Conservation (phyloP, 2,329 filamentous ascomycete species). For the Penicillium brevicompactum region DNA sequence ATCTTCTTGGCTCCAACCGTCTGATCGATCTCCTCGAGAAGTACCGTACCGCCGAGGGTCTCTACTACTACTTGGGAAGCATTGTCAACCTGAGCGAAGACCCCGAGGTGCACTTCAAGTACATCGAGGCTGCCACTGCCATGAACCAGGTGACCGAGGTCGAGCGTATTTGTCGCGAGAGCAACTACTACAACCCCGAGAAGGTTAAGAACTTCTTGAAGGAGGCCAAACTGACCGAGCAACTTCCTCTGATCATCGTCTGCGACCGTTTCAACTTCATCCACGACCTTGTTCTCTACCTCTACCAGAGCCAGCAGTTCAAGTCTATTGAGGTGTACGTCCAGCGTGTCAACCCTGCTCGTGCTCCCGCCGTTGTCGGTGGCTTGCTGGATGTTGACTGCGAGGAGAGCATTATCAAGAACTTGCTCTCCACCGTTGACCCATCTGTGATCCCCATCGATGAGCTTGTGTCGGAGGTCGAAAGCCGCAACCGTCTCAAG, state of each 20-base stretch:
- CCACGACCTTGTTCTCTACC: slow-evolving; percentile 90
- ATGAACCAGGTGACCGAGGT: slow-evolving; percentile 95
- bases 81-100: slow-evolving; percentile 98
- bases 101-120: slow-evolving; percentile 96
- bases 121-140: slow-evolving; percentile 93
- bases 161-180: slow-evolving; percentile 95
- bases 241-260: slow-evolving; percentile 94
- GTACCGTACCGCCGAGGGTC: slow-evolving; percentile 93
- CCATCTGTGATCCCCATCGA: slow-evolving; percentile 87
- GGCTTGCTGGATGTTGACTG: slow-evolving; percentile 95
- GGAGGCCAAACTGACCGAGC: slow-evolving; percentile 87
- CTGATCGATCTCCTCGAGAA: slow-evolving; percentile 96
- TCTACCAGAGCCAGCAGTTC: slow-evolving; percentile 99
- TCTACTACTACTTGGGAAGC: slow-evolving; percentile 97
- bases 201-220: slow-evolving; percentile 99
- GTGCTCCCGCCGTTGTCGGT: slow-evolving; percentile 90
- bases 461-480: slow-evolving; percentile 91
- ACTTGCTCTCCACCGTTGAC: slow-evolving; percentile 80
- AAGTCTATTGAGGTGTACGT: slow-evolving; percentile 98
- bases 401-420: slow-evolving; percentile 95
- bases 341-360: slow-evolving; percentile 88
- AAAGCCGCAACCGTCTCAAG: slow-evolving; percentile 93
- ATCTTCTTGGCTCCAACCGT: slow-evolving; percentile 82
- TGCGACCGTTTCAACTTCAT: slow-evolving; percentile 99
- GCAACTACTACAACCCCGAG: slow-evolving; percentile 84